Conservation (phyloP, 2,329 filamentous ascomycete species). For the Plectosphaerella sp. region DNA sequence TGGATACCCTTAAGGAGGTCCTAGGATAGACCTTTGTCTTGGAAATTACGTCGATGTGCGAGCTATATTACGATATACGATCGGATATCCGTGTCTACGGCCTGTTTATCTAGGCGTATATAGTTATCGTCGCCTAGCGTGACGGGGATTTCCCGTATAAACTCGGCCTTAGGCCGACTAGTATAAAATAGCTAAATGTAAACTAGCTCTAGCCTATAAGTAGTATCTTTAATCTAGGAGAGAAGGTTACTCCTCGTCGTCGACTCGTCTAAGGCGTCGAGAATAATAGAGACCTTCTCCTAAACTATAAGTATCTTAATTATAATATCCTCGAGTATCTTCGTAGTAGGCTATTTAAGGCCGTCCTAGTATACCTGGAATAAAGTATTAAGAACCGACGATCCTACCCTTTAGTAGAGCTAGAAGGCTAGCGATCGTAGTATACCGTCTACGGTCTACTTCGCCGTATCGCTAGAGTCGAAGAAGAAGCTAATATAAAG, state of each 20-base stretch:
- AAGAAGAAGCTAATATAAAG: conserved; percentile 14
- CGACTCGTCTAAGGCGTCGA: conserved; percentile 19
- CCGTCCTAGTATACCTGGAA: conserved; percentile 9
- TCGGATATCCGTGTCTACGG: background rate
- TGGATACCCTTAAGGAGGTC: background rate
- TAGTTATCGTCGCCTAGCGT: background rate
- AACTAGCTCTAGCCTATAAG: conserved; percentile 1
- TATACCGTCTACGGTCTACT: conserved; percentile 11
- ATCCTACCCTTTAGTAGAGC: conserved; percentile 10
- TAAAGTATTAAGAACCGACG: background rate
- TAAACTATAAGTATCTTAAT: conserved; percentile 14
- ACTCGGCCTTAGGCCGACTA: conserved; percentile 1
- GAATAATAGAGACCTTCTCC: conserved; percentile 5
- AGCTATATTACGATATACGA: background rate
- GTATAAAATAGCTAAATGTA: conserved; percentile 2
- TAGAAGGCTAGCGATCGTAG: conserved; percentile 9
- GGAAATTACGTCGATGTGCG: background rate
- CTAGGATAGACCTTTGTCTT: background rate
- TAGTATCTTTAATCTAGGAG: conserved; percentile 10
- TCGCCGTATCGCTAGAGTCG: conserved; percentile 13
- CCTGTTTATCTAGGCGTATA: background rate
- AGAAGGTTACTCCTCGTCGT: conserved; percentile 12
- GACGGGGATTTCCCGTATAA: background rate
- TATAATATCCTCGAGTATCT: conserved; percentile 16
- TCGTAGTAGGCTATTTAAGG: conserved; percentile 15